Evolutionary conservation across 805 yeast genomes (phyloP).

Genomic region (Gaillardinia entomophila): DNA sequence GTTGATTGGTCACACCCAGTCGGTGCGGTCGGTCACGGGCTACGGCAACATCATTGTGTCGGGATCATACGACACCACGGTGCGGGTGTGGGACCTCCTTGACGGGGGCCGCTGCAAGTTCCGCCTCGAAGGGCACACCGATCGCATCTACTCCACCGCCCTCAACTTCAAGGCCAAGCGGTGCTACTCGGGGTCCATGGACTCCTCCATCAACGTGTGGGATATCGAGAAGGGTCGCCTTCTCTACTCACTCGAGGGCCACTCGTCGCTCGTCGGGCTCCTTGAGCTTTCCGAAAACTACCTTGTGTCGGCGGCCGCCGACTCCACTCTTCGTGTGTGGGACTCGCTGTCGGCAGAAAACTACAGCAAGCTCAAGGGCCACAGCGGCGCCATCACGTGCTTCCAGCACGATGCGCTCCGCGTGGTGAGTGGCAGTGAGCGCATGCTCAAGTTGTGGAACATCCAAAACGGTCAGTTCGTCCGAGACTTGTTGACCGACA

Average conservation of each 20-base stretch:
- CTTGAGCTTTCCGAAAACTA: slow-evolving; percentile 70
- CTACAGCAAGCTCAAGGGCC: slow-evolving; percentile 68
- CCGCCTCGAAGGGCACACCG: slow-evolving; percentile 77
- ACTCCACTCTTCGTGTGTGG: slow-evolving; percentile 88
- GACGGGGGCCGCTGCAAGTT: slow-evolving; percentile 66
- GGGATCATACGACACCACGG: slow-evolving; percentile 86
- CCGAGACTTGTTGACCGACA: slow-evolving; percentile 66
- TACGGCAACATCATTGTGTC: slow-evolving; percentile 77
- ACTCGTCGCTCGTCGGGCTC: slow-evolving; percentile 84
- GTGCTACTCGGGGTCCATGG: slow-evolving; percentile 90
- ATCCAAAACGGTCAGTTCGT: slow-evolving; percentile 70
- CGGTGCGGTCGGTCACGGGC: slow-evolving; percentile 86
- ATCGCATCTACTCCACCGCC: slow-evolving; percentile 84
- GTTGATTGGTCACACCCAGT: slow-evolving; percentile 52
- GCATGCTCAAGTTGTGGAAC: slow-evolving; percentile 85
- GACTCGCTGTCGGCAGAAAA: slow-evolving; percentile 73
- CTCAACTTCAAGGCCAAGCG: slow-evolving; percentile 69
- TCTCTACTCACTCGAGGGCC: slow-evolving; percentile 73
- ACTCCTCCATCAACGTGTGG: slow-evolving; percentile 85
- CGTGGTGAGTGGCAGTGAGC: slow-evolving; percentile 84
- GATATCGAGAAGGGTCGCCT: slow-evolving; percentile 72
- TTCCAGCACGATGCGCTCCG: slow-evolving; percentile 83
- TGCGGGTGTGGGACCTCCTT: slow-evolving; percentile 84
- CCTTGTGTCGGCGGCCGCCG: slow-evolving; percentile 94
- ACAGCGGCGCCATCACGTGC: slow-evolving; percentile 84